Evolutionary conservation across 1,139 yeast species (phyloP), one percentile per base, ranked within the genome.

Genomic region (Entelexis sorbosivorans): DNA sequence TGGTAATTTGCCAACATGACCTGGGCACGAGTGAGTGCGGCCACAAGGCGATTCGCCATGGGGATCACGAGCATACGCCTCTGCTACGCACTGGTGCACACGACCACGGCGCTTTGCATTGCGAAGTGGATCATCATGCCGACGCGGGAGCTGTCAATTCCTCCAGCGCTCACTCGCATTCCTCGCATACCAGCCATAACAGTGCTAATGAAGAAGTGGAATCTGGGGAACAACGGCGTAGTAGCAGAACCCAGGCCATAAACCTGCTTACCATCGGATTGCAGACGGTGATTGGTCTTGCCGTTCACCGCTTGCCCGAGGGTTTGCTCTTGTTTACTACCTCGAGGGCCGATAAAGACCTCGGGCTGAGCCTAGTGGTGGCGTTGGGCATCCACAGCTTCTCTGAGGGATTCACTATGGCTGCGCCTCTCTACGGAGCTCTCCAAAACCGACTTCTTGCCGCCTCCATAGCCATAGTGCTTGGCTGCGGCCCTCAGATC

Each of bases 321-420:
- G 98, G 98, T 0, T 85, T 91, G 61, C 78, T 91, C 51, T 83
- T 94, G 38, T 91, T 76, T 64, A 78, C 89, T 1, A 83, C 95
- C 0, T 75, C 88, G 0, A 78, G 79, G 58, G 85, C 94, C 1
- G 79, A 85, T 61, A 79, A 82, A 0, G 69, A 74, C 47, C 68
- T 88, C 31, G 97, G 97, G 0, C 63, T 87, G 33, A 76, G 86
- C 17, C 86, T 91, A 13, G 89, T 91, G 61, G 64, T 88, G 24
- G 87, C 96, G 51, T 73, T 91, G 60, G 78, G 89, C 20, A 77
- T 89, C 31, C 98, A 91, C 68, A 91, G 91, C 66, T 80, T 87
- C 59, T 82, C 89, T n/a, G 98, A 91, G 66, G 98, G 98, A 0
- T 88, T 91, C 64, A 79, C 93, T 24, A 88, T 91, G 85, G 87